Evolutionary conservation across 2,329 filamentous ascomycete species (phyloP).

Genomic region (Clonostachys byssicola): DNA sequence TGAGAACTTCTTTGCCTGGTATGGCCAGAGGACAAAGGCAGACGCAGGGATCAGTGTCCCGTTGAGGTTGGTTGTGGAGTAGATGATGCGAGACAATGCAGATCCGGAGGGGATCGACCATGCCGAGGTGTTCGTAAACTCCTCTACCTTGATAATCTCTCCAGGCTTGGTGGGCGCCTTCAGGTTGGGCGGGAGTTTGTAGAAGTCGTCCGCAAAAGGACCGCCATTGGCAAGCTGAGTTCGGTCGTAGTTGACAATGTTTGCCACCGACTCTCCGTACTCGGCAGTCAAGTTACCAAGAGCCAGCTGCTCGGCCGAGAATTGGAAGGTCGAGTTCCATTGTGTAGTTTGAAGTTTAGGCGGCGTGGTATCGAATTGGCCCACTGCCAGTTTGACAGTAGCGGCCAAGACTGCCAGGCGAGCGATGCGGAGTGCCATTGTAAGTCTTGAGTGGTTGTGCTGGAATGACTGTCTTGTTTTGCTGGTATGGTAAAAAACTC

Average conservation of each 20-base stretch:
- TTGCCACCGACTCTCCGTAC: conserved; percentile 4
- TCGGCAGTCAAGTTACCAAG: conserved; percentile 1
- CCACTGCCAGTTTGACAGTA: too few species aligned
- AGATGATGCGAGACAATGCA: conserved; percentile 37
- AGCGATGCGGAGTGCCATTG: too few species aligned
- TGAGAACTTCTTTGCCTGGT: background rate
- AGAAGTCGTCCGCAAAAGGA: conserved; percentile 9
- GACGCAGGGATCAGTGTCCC: conserved; percentile 37
- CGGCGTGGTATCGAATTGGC: too few species aligned
- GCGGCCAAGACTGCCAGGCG: too few species aligned
- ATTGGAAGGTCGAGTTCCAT: conserved; percentile 9
- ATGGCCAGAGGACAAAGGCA: conserved; percentile 43
- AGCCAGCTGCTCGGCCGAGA: conserved; percentile 3
- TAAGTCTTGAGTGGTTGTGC: too few species aligned
- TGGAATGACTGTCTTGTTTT: too few species aligned
- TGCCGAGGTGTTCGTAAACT: conserved; percentile 2
- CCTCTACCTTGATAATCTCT: conserved; percentile 6
- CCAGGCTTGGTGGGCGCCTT: conserved; percentile 4
- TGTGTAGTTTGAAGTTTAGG: background rate
- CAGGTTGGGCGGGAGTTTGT: conserved; percentile 2
- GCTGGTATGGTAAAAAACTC: too few species aligned
- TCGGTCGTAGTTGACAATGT: conserved; percentile 6
- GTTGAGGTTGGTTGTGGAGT: conserved; percentile 33
- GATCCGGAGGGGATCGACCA: conserved; percentile 4
- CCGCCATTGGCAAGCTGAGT: conserved; percentile 9